Evolutionary conservation across 768 basidiomycete genomes (phyloP).

Genomic region (Myochromella boudieri): DNA sequence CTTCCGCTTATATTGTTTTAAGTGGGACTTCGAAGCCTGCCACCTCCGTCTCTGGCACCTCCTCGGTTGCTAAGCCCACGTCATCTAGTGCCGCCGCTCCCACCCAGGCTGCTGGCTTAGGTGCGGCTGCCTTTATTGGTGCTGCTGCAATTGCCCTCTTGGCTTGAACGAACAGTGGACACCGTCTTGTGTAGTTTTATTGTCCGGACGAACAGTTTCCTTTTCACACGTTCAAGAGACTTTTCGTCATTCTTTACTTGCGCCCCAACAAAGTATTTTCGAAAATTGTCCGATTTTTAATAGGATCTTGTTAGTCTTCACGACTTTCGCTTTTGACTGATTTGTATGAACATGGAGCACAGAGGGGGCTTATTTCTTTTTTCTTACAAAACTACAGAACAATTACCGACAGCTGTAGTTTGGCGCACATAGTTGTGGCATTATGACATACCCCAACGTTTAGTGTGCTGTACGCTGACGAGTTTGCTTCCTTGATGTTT

Average conservation of each 20-base stretch:
- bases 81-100: conserved; percentile 29
- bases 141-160: conserved; percentile 44
- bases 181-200: conserved; percentile 1
- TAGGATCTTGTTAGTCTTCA: conserved; percentile 8
- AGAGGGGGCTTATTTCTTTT: too few species aligned
- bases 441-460: too few species aligned
- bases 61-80: conserved; percentile 9
- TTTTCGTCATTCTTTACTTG: conserved; percentile 5
- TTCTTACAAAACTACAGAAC: too few species aligned
- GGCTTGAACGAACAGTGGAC: conserved; percentile 27
- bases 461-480: too few species aligned
- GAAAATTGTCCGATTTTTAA: conserved; percentile 2
- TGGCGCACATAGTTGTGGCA: too few species aligned
- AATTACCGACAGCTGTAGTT: too few species aligned
- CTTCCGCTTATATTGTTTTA: too few species aligned
- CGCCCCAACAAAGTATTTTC: conserved; percentile 4
- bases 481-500: too few species aligned
- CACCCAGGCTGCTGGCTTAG: conserved; percentile 31
- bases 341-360: too few species aligned
- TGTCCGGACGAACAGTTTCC: conserved; percentile 9
- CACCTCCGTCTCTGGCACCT: conserved; percentile 12
- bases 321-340: too few species aligned
- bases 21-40: neutral
- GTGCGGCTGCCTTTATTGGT: conserved; percentile 40
- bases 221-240: conserved; percentile 15